These are phyloP conservation scores for Pezicula radicicola DNA, from an alignment of 2,329 filamentous ascomycete species.

Conservation along the genomic window DNA sequence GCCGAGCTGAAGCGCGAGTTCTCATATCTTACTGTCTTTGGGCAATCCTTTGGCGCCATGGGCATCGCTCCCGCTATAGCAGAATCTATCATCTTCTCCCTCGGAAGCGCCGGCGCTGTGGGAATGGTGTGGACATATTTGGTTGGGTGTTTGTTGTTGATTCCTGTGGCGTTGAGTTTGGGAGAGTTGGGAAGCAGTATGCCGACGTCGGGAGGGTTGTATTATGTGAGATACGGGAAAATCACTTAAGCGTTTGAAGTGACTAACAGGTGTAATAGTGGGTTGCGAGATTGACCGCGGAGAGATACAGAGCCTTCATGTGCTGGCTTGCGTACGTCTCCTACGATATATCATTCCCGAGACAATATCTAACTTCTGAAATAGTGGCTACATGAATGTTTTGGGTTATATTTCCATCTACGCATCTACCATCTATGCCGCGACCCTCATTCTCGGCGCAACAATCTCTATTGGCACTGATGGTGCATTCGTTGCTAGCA, in stretches of 20 bases:
- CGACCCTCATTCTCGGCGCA: constrained; percentile 27
- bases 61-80: constrained; percentile 29
- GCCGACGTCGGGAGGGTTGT: constrained; percentile 28
- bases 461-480: constrained; percentile 22
- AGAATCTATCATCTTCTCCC: constrained; percentile 26
- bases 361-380: constrained; percentile 3
- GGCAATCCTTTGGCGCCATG: constrained; percentile 30
- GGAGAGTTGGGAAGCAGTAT: constrained; percentile 28
- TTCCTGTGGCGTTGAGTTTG: constrained; percentile 27
- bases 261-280: constrained; percentile 17
- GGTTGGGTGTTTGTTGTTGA: constrained; percentile 25
- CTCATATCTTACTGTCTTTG: constrained; percentile 27
- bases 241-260: neutral
- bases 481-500: constrained; percentile 19
- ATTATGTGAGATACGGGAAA: constrained; percentile 19
- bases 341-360: neutral
- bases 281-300: constrained; percentile 28
- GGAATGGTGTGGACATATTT: constrained; percentile 30
- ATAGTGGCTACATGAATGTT: constrained; percentile 30
- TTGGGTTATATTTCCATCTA: constrained; percentile 30
- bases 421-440: constrained; percentile 29
- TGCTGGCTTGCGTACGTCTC: constrained; percentile 30
- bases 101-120: constrained; percentile 25
- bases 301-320: constrained; percentile 26
- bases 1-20: constrained; percentile 29